These are phyloP conservation scores for Castanopsis chinensis DNA, from an alignment of 306 rosid genomes.

Conservation along the genomic window DNA sequence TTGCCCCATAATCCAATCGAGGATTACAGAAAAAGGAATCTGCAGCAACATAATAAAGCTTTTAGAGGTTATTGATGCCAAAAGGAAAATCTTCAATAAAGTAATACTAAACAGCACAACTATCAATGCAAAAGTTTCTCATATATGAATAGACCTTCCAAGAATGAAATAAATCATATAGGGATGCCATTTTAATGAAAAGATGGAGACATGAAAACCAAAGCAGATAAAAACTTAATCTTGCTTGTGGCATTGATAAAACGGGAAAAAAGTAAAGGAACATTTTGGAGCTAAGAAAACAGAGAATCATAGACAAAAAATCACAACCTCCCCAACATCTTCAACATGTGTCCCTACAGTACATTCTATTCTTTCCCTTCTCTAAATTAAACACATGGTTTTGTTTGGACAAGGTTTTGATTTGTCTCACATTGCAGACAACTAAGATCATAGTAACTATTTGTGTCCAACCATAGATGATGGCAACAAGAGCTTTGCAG, in stretches of 20 bases:
- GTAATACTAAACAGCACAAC: not conserved
- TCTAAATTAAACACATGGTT: not conserved
- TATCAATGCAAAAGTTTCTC: not conserved
- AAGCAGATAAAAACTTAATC: too few relatives aligned
- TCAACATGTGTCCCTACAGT: not conserved
- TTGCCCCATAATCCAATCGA: conserved; percentile 67
- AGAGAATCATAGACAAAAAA: not conserved
- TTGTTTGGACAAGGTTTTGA: too few relatives aligned
- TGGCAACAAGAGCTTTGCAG: not conserved
- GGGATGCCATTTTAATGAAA: not conserved
- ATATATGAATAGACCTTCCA: too few relatives aligned
- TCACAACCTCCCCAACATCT: not conserved
- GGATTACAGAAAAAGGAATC: conserved; percentile 77
- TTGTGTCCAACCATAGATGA: not conserved
- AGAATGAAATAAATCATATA: not conserved
- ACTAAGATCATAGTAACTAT: not conserved
- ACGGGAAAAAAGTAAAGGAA: too few relatives aligned
- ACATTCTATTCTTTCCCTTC: not conserved
- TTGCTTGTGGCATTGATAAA: too few relatives aligned
- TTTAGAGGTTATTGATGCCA: not conserved
- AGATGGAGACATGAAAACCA: too few relatives aligned
- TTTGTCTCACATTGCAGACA: not conserved
- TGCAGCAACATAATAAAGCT: conserved; percentile 38
- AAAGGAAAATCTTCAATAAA: not conserved
- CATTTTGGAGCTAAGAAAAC: not conserved